phyloP scores from a whole-genome alignment of 495 filamentous ascomycete species.

The Lichenothelia convexa region DNA sequence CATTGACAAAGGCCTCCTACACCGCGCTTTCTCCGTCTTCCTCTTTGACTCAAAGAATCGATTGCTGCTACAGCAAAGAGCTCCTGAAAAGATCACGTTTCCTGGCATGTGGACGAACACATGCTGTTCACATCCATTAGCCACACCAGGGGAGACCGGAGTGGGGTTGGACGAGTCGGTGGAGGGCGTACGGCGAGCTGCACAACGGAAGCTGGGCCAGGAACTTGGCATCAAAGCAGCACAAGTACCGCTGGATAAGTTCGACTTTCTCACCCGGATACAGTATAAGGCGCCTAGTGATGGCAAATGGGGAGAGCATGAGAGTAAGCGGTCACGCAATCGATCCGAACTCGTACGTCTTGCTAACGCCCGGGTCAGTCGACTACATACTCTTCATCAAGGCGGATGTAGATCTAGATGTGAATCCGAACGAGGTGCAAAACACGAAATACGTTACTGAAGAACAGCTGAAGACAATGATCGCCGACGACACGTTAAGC shows the following conservation, averaged over 20 bases:
- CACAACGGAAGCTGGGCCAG: conserved; percentile 80
- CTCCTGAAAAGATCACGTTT: conserved; percentile 96
- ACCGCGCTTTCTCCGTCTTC: conserved; percentile 95
- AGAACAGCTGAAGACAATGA: conserved; percentile 69
- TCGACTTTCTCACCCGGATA: conserved; percentile 87
- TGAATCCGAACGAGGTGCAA: conserved; percentile 75
- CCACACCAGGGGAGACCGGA: conserved; percentile 80
- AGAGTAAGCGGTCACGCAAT: conserved; percentile 43
- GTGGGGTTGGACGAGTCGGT: conserved; percentile 63
- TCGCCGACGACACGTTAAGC: conserved; percentile 54
- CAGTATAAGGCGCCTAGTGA: conserved; percentile 97
- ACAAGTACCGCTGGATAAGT: conserved; percentile 82
- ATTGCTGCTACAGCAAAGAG: conserved; percentile 87
- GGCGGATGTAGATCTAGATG: conserved; percentile 63
- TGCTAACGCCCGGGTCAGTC: conserved; percentile 32
- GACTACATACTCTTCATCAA: conserved; percentile 99
- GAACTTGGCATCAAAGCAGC: conserved; percentile 81
- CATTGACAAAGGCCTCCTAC: conserved; percentile 84
- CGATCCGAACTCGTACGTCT: background rate
- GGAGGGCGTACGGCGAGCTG: conserved; percentile 71
- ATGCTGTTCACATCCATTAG: conserved; percentile 94
- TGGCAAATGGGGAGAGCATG: conserved; percentile 97
- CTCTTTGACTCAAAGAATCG: conserved; percentile 81
- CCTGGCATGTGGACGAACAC: conserved; percentile 97
- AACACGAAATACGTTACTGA: conserved; percentile 68